Conservation (phyloP, 1,284 basidiomycete genomes). For the Ustilago esculenta region DNA sequence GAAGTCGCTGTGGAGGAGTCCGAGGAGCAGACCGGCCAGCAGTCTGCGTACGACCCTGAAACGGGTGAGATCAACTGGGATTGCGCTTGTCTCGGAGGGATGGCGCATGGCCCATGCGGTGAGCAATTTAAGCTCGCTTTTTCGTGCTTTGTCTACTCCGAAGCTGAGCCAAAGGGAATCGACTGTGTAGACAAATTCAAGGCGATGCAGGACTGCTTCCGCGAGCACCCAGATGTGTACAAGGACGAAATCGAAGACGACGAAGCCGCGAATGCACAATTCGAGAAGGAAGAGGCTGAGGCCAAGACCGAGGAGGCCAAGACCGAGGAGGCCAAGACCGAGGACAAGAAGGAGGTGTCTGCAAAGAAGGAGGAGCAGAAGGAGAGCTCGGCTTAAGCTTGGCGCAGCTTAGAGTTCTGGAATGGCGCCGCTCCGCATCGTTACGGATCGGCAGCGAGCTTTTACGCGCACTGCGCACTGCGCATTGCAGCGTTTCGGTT, state of each 20-base stretch:
- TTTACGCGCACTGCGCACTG: too few species aligned
- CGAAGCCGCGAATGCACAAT: conserved; percentile 51
- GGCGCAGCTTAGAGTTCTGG: conserved; percentile 2
- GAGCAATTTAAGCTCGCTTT: conserved; percentile 94
- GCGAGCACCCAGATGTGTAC: conserved; percentile 92
- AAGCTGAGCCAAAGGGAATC: conserved; percentile 95
- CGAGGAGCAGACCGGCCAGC: conserved; percentile 46
- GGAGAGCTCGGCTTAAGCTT: conserved; percentile 9
- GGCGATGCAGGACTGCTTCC: conserved; percentile 97
- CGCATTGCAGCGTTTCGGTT: too few species aligned
- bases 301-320: conserved; percentile 1
- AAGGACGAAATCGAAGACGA: conserved; percentile 74
- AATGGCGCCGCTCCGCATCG: conserved; percentile 11
- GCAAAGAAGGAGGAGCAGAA: conserved; percentile 9
- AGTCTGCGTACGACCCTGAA: conserved; percentile 80
- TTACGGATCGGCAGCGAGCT: conserved; percentile 35
- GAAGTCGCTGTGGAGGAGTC: conserved; percentile 48
- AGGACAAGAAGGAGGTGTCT: conserved; percentile 1
- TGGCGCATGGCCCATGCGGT: conserved; percentile 97
- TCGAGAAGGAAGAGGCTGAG: conserved; percentile 37
- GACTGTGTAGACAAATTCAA: conserved; percentile 98
- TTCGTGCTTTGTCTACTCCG: conserved; percentile 94
- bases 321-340: too few species aligned
- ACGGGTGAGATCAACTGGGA: conserved; percentile 75
- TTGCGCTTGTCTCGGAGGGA: conserved; percentile 85